A percentile compares a stretch with the other conserved stretches of the same genome.
These are phyloP conservation scores for Aspergillus sp. DNA, from an alignment of 2,329 filamentous ascomycete species.

Conservation along the genomic window DNA sequence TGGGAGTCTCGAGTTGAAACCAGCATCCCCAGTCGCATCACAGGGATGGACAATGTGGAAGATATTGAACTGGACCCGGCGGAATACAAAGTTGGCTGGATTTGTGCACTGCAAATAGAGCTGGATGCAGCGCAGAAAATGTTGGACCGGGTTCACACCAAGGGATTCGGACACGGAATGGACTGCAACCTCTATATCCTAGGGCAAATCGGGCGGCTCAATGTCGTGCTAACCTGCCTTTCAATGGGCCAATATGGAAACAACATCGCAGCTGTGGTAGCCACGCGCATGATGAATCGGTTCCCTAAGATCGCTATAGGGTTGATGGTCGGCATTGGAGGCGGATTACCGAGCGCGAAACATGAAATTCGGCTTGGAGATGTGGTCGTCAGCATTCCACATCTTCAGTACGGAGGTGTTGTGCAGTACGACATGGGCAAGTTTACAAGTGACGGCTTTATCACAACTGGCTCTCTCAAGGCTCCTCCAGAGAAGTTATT, in stretches of 20 bases:
- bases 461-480: background rate
- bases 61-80: no score
- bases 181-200: slow-evolving; percentile 2
- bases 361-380: background rate
- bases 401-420: background rate
- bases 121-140: background rate
- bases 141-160: background rate
- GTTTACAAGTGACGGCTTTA: background rate
- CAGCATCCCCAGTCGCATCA: background rate
- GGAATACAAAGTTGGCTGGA: background rate
- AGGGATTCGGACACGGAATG: background rate
- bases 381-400: background rate
- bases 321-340: slow-evolving; percentile 25
- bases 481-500: background rate
- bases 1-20: no score
- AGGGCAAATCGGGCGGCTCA: background rate
- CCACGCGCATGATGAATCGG: slow-evolving; percentile 7
- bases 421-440: background rate
- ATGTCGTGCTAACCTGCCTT: background rate
- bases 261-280: background rate
- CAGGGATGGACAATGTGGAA: background rate
- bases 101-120: background rate
- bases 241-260: background rate
- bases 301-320: slow-evolving; percentile 20
- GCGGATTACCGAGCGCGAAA: slow-evolving; percentile 18